Conservation (phyloP, 108 stramenopile genomes). For the Skeletonema grethae region DNA sequence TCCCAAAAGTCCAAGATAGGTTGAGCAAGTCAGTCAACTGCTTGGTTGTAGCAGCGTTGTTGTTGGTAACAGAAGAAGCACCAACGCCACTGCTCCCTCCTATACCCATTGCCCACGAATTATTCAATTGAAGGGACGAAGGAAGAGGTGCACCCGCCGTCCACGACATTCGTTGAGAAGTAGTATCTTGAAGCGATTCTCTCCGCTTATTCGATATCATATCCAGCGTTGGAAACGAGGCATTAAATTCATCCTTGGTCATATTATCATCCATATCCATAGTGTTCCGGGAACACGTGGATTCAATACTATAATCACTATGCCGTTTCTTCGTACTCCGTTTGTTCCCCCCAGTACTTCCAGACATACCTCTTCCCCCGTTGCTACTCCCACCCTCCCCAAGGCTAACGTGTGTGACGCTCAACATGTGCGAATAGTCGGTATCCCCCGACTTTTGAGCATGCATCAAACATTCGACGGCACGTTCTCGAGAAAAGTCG, state of each 20-base stretch:
- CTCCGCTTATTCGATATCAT: not conserved
- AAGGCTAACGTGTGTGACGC: not conserved
- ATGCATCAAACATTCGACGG: not conserved
- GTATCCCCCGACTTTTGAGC: slow-evolving; percentile 2
- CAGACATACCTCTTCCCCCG: not conserved
- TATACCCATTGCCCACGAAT: too few relatives aligned
- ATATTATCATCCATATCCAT: not conserved
- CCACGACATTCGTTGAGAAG: not conserved
- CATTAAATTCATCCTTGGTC: not conserved
- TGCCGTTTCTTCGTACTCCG: not conserved
- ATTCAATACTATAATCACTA: not conserved
- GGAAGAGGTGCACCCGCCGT: not conserved
- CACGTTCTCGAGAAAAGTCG: slow-evolving; percentile 13
- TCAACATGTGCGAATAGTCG: not conserved
- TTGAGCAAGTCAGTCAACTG: too few relatives aligned
- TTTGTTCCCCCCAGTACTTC: not conserved
- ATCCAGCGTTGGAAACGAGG: not conserved
- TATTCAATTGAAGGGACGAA: too few relatives aligned
- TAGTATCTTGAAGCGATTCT: not conserved
- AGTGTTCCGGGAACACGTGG: not conserved
- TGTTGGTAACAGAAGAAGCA: too few relatives aligned
- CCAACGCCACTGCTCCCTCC: not conserved
- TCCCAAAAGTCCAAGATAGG: too few relatives aligned
- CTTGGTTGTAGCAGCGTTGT: too few relatives aligned
- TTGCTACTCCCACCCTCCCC: not conserved